Evolutionary conservation across 345 rosid species (phyloP).

Genomic region (Kernera saxatilis): DNA sequence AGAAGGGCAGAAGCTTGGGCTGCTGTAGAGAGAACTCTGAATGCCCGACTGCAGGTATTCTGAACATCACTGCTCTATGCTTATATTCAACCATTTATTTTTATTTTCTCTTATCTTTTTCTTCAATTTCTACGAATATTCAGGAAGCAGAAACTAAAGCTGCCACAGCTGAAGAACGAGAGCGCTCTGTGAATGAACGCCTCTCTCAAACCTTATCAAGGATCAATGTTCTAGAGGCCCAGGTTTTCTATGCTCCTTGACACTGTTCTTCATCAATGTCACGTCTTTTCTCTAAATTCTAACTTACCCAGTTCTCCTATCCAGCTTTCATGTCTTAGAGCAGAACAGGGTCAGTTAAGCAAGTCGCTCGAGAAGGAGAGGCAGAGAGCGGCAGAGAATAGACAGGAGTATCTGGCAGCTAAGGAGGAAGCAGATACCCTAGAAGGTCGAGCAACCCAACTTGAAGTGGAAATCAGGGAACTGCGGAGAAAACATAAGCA

Average conservation of each 20-base stretch:
- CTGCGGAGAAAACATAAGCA: conserved; percentile 77
- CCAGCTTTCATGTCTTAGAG: conserved; percentile 95
- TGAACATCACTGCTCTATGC: conserved; percentile 5
- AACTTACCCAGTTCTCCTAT: conserved; percentile 32
- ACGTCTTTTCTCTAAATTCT: conserved; percentile 5
- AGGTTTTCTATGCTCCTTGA: conserved; percentile 45
- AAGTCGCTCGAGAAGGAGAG: conserved; percentile 98
- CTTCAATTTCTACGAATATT: conserved; percentile 7
- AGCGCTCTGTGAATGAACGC: conserved; percentile 84
- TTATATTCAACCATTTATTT: not conserved
- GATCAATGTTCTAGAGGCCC: conserved; percentile 97
- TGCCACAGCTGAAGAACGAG: conserved; percentile 93
- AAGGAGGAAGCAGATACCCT: conserved; percentile 98
- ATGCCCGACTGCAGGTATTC: conserved; percentile 80
- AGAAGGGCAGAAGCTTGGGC: conserved; percentile 97
- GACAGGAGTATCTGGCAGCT: conserved; percentile 94
- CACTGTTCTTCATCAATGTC: conserved; percentile 1
- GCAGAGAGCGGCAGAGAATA: conserved; percentile 93
- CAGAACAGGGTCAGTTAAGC: conserved; percentile 88
- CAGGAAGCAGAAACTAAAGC: conserved; percentile 96
- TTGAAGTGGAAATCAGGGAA: conserved; percentile 79
- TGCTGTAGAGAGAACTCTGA: conserved; percentile 92
- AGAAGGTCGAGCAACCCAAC: conserved; percentile 85
- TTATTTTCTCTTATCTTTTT: not conserved
- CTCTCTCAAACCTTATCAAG: conserved; percentile 92